Conservation (phyloP, 2,329 filamentous ascomycete species). For the Penicillium sp. region DNA sequence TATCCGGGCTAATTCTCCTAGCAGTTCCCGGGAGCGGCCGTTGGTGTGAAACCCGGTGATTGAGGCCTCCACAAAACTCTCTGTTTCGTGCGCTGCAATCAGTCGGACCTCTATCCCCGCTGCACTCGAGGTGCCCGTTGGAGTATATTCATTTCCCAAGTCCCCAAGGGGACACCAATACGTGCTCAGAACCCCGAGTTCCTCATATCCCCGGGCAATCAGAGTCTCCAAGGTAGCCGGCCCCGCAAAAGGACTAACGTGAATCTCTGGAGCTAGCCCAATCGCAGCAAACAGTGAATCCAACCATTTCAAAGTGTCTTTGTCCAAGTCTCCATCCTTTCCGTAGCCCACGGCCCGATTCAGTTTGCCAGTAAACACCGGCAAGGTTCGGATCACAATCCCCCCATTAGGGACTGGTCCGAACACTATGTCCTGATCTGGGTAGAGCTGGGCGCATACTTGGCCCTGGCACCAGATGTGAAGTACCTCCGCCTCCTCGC, state of each 20-base stretch:
- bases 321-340: conserved; percentile 3
- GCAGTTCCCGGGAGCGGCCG: conserved; percentile 17
- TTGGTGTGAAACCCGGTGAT: conserved; percentile 21
- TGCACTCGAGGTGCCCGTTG: neutral
- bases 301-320: conserved; percentile 12
- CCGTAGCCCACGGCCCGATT: conserved; percentile 24
- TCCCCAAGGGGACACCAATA: conserved; percentile 11
- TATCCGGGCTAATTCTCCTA: conserved; percentile 16
- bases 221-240: conserved; percentile 5
- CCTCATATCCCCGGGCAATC: conserved; percentile 7
- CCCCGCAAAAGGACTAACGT: conserved; percentile 15
- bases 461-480: conserved; percentile 24
- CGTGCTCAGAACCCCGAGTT: conserved; percentile 9
- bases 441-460: conserved; percentile 16
- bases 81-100: conserved; percentile 7
- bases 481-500: conserved; percentile 17
- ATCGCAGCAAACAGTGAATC: conserved; percentile 8
- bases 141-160: neutral
- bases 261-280: conserved; percentile 14
- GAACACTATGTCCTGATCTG: conserved; percentile 11
- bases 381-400: conserved; percentile 17
- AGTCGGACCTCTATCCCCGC: neutral
- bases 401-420: conserved; percentile 7
- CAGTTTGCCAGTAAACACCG: conserved; percentile 16
- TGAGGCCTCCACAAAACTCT: conserved; percentile 18